Evolutionary conservation across 495 filamentous ascomycete species (phyloP).

Genomic region (Annulohypoxylon moriforme): DNA sequence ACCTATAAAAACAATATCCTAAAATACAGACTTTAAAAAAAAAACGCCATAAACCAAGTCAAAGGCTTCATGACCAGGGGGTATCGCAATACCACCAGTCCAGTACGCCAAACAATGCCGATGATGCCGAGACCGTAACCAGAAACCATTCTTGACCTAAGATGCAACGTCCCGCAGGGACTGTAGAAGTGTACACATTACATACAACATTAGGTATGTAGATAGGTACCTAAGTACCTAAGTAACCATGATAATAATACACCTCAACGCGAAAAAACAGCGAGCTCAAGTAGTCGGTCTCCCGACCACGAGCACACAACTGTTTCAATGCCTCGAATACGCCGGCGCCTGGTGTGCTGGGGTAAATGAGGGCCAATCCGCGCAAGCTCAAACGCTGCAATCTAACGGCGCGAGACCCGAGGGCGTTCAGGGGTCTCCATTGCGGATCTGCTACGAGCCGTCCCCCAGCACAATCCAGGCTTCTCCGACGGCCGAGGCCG

Average conservation of each 20-base stretch:
- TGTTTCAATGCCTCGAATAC: constrained; percentile 8
- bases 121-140: neutral
- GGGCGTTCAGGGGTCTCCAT: constrained; percentile 51
- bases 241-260: constrained; percentile 9
- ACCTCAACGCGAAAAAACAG: constrained; percentile 18
- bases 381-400: constrained; percentile 39
- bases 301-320: constrained; percentile 40
- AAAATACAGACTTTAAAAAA: neutral
- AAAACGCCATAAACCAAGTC: constrained; percentile 8
- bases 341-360: constrained; percentile 28
- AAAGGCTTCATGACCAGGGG: constrained; percentile 3
- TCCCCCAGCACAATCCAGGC: constrained; percentile 57
- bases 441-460: constrained; percentile 63
- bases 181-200: constrained; percentile 28
- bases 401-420: constrained; percentile 46
- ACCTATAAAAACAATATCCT: neutral
- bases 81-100: constrained; percentile 17
- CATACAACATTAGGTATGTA: neutral
- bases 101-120: constrained; percentile 39
- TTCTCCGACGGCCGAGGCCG: constrained; percentile 30
- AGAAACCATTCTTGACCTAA: constrained; percentile 2
- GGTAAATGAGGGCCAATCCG: constrained; percentile 53
- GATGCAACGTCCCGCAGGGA: constrained; percentile 24
- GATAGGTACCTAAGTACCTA: neutral
- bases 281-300: constrained; percentile 37